These are phyloP conservation scores for Chrysosporium keratinophilum DNA, from an alignment of 2,329 filamentous ascomycete species.

Conservation along the genomic window DNA sequence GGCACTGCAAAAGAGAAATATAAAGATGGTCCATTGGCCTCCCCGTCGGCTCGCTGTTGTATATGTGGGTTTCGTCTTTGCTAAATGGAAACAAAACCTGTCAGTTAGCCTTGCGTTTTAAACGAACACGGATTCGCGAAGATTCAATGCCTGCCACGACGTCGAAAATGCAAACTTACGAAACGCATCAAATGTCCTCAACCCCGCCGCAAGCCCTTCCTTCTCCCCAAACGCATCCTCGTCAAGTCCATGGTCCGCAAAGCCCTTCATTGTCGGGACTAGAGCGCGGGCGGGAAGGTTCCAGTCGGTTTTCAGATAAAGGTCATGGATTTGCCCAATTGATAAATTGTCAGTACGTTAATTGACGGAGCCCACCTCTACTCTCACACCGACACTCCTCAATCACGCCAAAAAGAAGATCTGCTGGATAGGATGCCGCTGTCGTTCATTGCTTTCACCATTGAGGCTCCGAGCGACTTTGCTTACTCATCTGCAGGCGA, in stretches of 20 bases:
- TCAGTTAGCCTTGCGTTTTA: constrained; percentile 1
- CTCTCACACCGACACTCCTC: background rate
- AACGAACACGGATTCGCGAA: background rate
- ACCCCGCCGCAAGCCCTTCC: constrained; percentile 42
- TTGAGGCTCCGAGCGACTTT: background rate
- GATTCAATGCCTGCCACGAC: background rate
- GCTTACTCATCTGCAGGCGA: constrained; percentile 12
- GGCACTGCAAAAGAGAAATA: constrained; percentile 61
- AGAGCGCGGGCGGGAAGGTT: background rate
- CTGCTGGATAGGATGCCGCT: background rate
- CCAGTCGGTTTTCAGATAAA: background rate
- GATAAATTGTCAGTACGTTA: background rate
- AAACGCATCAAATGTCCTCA: constrained; percentile 93
- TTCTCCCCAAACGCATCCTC: constrained; percentile 73
- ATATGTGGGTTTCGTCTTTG: constrained; percentile 93
- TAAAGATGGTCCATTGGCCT: constrained; percentile 84
- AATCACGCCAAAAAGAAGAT: background rate
- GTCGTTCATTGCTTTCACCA: background rate
- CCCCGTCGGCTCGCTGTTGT: constrained; percentile 73
- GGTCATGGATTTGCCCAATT: background rate
- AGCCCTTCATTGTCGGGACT: constrained; percentile 60
- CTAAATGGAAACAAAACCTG: constrained; percentile 38
- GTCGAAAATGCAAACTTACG: constrained; percentile 49
- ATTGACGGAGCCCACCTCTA: background rate
- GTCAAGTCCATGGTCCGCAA: constrained; percentile 57